A percentile compares a stretch with the other conserved stretches of the same genome.
phyloP scores from a whole-genome alignment of 148 eudicot genomes.

The Camellia lanceoleosa region DNA sequence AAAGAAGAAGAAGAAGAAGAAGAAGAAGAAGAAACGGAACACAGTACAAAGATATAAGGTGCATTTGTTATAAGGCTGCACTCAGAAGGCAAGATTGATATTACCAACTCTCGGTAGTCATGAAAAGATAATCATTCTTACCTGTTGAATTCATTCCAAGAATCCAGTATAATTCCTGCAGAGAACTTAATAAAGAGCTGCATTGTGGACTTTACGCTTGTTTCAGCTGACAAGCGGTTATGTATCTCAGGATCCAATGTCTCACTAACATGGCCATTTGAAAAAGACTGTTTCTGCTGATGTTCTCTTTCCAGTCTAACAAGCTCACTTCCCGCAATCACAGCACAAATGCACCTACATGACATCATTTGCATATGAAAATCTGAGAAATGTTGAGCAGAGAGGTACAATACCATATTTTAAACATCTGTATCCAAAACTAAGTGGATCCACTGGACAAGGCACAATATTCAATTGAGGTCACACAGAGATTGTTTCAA shows the following conservation, averaged over 20 bases:
- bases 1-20: background rate
- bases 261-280: slow-evolving; percentile 68
- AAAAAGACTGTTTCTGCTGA: slow-evolving; percentile 48
- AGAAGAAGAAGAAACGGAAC: background rate
- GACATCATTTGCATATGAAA: slow-evolving; percentile 7
- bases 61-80: background rate
- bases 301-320: slow-evolving; percentile 83
- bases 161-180: slow-evolving; percentile 73
- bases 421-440: background rate
- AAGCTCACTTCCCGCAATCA: slow-evolving; percentile 83
- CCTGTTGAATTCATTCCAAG: slow-evolving; percentile 87
- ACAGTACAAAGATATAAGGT: background rate
- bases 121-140: slow-evolving; percentile 14
- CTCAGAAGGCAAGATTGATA: too few relatives aligned
- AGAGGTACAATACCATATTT: background rate
- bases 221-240: slow-evolving; percentile 58
- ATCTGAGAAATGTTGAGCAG: background rate
- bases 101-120: background rate
- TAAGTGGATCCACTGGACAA: background rate
- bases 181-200: slow-evolving; percentile 77
- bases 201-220: slow-evolving; percentile 73
- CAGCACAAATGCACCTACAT: slow-evolving; percentile 87
- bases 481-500: background rate
- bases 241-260: slow-evolving; percentile 56
- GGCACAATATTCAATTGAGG: background rate